phyloP scores from a whole-genome alignment of 116 monocot genomes.

The Phalaenopsis hybrid region DNA sequence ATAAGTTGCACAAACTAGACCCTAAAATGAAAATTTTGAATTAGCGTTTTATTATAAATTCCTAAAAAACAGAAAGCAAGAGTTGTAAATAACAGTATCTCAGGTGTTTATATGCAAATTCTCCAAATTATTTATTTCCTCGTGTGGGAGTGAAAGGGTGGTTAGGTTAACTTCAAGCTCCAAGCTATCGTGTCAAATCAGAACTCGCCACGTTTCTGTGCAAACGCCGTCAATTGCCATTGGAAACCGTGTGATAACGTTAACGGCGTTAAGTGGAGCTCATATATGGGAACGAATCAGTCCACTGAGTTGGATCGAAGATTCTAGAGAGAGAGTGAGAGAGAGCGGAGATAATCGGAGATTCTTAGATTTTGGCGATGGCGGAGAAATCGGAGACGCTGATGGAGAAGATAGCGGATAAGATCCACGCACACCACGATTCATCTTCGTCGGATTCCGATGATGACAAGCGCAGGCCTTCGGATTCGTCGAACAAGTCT shows the following conservation, averaged over 20 bases:
- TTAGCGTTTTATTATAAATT: too few relatives aligned
- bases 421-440: constrained; percentile 16
- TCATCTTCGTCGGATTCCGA: constrained; percentile 30
- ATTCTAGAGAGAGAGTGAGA: neutral
- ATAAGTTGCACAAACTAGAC: too few relatives aligned
- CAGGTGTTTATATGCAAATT: too few relatives aligned
- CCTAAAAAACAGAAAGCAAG: too few relatives aligned
- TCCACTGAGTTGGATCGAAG: neutral
- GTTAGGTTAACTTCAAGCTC: too few relatives aligned
- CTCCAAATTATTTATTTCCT: too few relatives aligned
- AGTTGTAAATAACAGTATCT: too few relatives aligned
- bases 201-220: too few relatives aligned
- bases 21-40: too few relatives aligned
- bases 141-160: too few relatives aligned
- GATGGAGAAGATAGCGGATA: constrained; percentile 32
- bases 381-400: constrained; percentile 27
- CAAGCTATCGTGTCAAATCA: too few relatives aligned
- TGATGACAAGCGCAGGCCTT: constrained; percentile 15
- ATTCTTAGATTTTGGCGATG: constrained; percentile 12
- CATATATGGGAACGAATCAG: neutral
- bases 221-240: neutral
- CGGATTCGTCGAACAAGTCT: constrained; percentile 16
- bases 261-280: neutral
- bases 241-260: neutral
- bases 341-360: neutral